phyloP scores from a whole-genome alignment of 2,329 filamentous ascomycete genomes.

The Huntiella moniliformis region DNA sequence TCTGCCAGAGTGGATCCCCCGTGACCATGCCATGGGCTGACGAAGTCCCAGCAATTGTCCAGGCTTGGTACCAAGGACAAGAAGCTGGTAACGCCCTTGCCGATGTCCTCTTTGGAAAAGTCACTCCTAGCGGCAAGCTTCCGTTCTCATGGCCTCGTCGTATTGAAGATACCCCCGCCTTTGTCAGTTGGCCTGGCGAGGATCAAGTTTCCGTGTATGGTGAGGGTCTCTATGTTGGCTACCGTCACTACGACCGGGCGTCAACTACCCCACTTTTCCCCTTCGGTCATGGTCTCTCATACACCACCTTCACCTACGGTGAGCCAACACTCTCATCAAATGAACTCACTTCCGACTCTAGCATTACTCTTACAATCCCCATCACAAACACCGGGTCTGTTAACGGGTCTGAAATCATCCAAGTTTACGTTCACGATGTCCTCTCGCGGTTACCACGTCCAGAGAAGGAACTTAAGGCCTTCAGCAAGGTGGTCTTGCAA shows the following conservation, averaged over 20 bases:
- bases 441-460: conserved; percentile 45
- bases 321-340: conserved; percentile 29
- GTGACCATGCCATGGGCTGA: conserved; percentile 53
- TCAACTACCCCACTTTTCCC: conserved; percentile 44
- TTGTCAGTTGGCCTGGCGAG: conserved; percentile 55
- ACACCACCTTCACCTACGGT: conserved; percentile 50
- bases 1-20: conserved; percentile 51
- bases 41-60: conserved; percentile 45
- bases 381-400: conserved; percentile 36
- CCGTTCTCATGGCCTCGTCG: conserved; percentile 49
- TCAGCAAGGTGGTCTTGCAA: conserved; percentile 43
- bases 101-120: conserved; percentile 44
- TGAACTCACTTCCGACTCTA: conserved; percentile 21
- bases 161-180: conserved; percentile 49
- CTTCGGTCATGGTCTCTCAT: conserved; percentile 58
- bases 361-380: conserved; percentile 27
- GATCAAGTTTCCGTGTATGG: conserved; percentile 50
- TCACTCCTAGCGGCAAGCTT: conserved; percentile 49
- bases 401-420: conserved; percentile 44
- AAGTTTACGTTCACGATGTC: conserved; percentile 47
- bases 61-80: conserved; percentile 59
- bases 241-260: conserved; percentile 50
- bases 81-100: conserved; percentile 52
- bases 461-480: conserved; percentile 52
- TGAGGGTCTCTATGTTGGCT: conserved; percentile 56